phyloP scores from a whole-genome alignment of 208 protist species.

The Hexamita inflata region DNA sequence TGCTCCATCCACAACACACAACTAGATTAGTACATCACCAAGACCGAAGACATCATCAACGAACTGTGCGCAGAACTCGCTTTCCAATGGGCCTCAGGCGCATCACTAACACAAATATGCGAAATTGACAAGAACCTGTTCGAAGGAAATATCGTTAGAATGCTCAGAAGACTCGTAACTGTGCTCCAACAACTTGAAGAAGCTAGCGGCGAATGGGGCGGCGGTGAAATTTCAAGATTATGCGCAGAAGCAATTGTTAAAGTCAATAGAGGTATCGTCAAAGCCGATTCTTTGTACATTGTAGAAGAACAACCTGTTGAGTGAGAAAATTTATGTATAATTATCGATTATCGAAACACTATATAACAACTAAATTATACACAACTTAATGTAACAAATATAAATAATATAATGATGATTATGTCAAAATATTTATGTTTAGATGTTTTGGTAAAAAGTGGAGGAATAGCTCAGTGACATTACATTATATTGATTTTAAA shows the following conservation, averaged over 20 bases:
- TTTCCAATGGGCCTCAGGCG: background rate
- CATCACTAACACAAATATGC: background rate
- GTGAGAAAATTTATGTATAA: no score
- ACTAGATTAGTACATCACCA: background rate
- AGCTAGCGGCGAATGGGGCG: background rate
- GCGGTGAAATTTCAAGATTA: background rate
- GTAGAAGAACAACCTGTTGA: constrained; percentile 6
- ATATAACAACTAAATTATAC: no score
- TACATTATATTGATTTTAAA: no score
- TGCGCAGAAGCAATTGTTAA: background rate
- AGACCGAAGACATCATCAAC: background rate
- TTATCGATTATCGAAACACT: no score
- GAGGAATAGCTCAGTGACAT: no score
- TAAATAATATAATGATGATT: no score
- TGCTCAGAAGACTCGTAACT: constrained; percentile 5
- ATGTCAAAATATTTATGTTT: no score
- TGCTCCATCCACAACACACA: background rate
- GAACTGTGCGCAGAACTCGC: background rate
- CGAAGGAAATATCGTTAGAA: constrained; percentile 19
- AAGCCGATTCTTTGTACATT: background rate
- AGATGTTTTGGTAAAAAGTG: no score
- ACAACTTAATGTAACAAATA: no score
- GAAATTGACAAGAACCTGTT: background rate
- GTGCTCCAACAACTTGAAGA: background rate
- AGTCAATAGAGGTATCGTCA: background rate